These are phyloP conservation scores for Colletotrichum somersetense DNA, from an alignment of 2,329 filamentous ascomycete species.

Conservation along the genomic window DNA sequence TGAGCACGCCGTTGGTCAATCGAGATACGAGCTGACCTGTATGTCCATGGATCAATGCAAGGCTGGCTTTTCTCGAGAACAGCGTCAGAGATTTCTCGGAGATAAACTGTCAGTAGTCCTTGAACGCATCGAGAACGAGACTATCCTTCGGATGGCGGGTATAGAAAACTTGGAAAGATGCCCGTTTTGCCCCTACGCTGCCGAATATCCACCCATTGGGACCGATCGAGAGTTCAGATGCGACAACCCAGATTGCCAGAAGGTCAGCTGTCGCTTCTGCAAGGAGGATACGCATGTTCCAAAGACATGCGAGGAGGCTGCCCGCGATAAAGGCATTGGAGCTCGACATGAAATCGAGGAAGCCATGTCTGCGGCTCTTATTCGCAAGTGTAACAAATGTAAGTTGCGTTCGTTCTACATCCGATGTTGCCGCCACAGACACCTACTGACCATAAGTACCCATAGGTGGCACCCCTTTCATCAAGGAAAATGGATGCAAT, in stretches of 20 bases:
- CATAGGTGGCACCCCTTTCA: slow-evolving; percentile 75
- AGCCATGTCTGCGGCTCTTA: slow-evolving; percentile 84
- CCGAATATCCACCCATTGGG: slow-evolving; percentile 76
- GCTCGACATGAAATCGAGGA: slow-evolving; percentile 81
- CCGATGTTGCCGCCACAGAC: background rate
- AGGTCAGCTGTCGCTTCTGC: slow-evolving; percentile 77
- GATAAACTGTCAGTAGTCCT: slow-evolving; percentile 71
- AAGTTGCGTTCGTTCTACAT: slow-evolving; percentile 40
- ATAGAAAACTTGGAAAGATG: slow-evolving; percentile 81
- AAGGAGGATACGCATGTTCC: slow-evolving; percentile 78
- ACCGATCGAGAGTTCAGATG: slow-evolving; percentile 81
- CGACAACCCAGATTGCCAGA: slow-evolving; percentile 72
- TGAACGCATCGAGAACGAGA: slow-evolving; percentile 78
- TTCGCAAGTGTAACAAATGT: slow-evolving; percentile 80
- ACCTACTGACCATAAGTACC: slow-evolving; percentile 32
- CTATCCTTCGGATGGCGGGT: slow-evolving; percentile 75
- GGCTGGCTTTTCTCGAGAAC: slow-evolving; percentile 67
- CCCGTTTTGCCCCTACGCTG: slow-evolving; percentile 86
- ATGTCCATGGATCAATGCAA: slow-evolving; percentile 77
- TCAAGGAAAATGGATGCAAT: slow-evolving; percentile 86
- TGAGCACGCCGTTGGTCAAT: slow-evolving; percentile 75
- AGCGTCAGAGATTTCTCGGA: slow-evolving; percentile 70
- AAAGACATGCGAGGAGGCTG: slow-evolving; percentile 76
- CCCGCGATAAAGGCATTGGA: slow-evolving; percentile 69
- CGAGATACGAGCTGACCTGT: slow-evolving; percentile 77